These are phyloP conservation scores for Fistulina hepatica DNA, from an alignment of 1,284 basidiomycete genomes.

Conservation along the genomic window DNA sequence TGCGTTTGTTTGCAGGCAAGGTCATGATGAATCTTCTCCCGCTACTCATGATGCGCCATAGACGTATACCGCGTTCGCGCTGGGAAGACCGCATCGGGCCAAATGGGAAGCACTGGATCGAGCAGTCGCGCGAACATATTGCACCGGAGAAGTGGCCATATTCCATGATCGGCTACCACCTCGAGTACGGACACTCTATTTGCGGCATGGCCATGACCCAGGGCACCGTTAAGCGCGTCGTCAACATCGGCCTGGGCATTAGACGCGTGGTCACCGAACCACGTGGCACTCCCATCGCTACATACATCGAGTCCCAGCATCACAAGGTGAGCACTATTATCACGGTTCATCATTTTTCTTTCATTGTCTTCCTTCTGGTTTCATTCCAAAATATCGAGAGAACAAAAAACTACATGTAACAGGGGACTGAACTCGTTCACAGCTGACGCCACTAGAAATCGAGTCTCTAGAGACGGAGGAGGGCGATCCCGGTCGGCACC, in stretches of 20 bases:
- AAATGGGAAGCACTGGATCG: slow-evolving; percentile 70
- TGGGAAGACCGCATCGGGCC: slow-evolving; percentile 55
- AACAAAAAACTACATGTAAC: no score
- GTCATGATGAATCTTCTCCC: slow-evolving; percentile 65
- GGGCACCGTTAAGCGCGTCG: slow-evolving; percentile 57
- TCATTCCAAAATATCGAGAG: no score
- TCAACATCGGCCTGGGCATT: slow-evolving; percentile 68
- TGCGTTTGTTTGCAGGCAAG: slow-evolving; percentile 36
- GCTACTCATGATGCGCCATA: slow-evolving; percentile 73
- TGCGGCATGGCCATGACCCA: slow-evolving; percentile 77
- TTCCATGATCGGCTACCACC: slow-evolving; percentile 70
- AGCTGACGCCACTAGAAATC: slow-evolving; percentile 57
- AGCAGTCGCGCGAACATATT: slow-evolving; percentile 51
- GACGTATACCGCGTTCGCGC: slow-evolving; percentile 60
- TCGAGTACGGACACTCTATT: slow-evolving; percentile 53
- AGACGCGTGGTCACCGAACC: slow-evolving; percentile 53
- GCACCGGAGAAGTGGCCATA: slow-evolving; percentile 50
- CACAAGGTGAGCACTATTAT: slow-evolving; percentile 47
- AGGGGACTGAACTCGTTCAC: background rate
- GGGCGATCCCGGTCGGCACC: slow-evolving; percentile 52
- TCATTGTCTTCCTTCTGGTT: background rate
- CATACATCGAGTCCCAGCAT: slow-evolving; percentile 57
- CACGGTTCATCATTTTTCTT: slow-evolving; percentile 1
- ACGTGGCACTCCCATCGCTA: slow-evolving; percentile 40
- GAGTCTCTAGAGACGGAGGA: slow-evolving; percentile 38